Base-by-base conservation (phyloP, 2,329 filamentous ascomycete species). In the Trichoderma atrobrunneum region DNA sequence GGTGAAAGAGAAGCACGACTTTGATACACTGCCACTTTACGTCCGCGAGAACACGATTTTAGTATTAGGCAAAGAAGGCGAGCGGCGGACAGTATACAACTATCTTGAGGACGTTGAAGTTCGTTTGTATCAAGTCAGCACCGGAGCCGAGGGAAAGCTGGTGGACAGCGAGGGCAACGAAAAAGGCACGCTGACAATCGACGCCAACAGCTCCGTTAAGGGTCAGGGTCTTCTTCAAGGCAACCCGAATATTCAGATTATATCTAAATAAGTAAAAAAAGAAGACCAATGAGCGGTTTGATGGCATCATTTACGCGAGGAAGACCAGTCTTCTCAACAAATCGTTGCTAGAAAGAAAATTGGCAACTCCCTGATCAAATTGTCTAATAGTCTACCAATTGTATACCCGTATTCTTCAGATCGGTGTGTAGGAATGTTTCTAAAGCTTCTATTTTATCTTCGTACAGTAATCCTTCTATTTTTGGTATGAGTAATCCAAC, bases 1-100 rank as follows among this genome's bases (percentile, higher is more conserved):
- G 89, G 89, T 89, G 77, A 86, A 80, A 30, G 89, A 91, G 80
- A 87, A 80, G 70, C 89, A 90, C 74, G 83, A 81, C 3, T 90
- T 90, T 74, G 85, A 85, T 60, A 88, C 85, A 1, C 77, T 91
- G 73, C 89, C 89, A 3, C 79, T 91, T 3, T 87, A 90, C 51
- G 84, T 91, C 32, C 82, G 89, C 5, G 87, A 88, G 74, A 85
- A 86, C 67, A 85, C 85, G 0, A 75, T 87, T 5, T 77, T 87
- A 5, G 81, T 87, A 6, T 80, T 87, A 2, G 85, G 85, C 0
- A 83, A 79, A 73, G 54, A 77, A 77, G 21, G 81, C 78, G 4
- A 78, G 80, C 36, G 80, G 77, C 48, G 81, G 84, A 84, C 84
- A 8, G 68, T 71, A 2, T 87, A 87, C 68, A 83, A 87, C 74